Evolutionary conservation across 331 rosid species (phyloP).

Genomic region (Stylosanthes scabra): DNA sequence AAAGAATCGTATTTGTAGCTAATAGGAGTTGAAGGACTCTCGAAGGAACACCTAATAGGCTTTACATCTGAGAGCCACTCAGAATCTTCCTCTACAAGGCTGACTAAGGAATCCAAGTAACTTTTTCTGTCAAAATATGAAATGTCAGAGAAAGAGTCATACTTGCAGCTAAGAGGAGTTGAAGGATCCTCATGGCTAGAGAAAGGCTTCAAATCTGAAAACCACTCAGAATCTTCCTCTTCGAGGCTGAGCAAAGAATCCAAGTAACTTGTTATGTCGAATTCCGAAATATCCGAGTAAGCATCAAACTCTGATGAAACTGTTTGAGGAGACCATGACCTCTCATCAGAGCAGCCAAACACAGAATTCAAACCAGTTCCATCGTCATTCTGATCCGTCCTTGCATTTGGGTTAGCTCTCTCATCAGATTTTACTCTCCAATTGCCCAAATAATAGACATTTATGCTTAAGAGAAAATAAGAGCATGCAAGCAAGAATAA

Average conservation of each 20-base stretch:
- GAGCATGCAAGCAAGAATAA: slow-evolving; percentile 38
- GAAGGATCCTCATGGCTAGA: no score
- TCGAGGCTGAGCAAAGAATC: no score
- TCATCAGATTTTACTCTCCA: background rate
- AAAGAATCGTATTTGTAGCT: slow-evolving; percentile 25
- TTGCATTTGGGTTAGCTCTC: slow-evolving; percentile 16
- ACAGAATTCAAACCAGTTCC: slow-evolving; percentile 13
- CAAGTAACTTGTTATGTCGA: no score
- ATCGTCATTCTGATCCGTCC: background rate
- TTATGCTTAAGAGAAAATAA: slow-evolving; percentile 24
- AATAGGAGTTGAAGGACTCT: slow-evolving; percentile 29
- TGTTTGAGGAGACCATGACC: background rate
- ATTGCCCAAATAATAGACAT: background rate
- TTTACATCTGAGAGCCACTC: slow-evolving; percentile 33
- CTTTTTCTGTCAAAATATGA: slow-evolving; percentile 34
- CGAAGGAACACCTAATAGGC: background rate
- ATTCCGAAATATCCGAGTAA: no score
- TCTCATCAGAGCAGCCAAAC: slow-evolving; percentile 28
- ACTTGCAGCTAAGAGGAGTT: background rate
- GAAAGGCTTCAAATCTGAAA: no score
- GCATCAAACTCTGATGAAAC: background rate
- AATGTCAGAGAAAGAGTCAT: slow-evolving; percentile 9
- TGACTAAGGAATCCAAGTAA: slow-evolving; percentile 36
- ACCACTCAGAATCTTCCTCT: no score
- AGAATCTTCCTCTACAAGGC: slow-evolving; percentile 51